Evolutionary conservation across 257 asterid species (phyloP), one percentile per base, ranked within the genome.

Genomic region (Penstemon eatonii): DNA sequence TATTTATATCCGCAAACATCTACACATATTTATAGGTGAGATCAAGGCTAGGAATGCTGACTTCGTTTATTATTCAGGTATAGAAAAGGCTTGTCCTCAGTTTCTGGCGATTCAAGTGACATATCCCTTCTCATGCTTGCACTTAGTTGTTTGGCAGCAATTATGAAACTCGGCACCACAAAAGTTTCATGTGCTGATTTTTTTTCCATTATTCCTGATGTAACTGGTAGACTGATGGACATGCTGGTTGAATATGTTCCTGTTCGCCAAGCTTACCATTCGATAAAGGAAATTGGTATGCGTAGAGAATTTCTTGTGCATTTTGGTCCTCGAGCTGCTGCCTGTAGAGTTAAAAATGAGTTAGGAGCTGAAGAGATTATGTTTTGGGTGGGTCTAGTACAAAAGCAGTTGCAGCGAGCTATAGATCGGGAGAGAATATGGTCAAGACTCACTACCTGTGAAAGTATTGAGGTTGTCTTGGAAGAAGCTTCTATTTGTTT

Each of bases 371-470:
- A 94, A 49, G 97, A 94, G 83, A 86, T 87, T 72, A 63, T 81
- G 62, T 91, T 91, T 74, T 94, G 99, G 99, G 97, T 94, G 71
- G 80, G 78, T 75, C 85, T 94, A 66, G 81, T 89, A 70, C 96
- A 94, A 80, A 91, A 83, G 72, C 90, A 86, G 86, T 83, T 91
- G 70, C 96, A 78, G 76, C 83, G 77, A 83, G 96, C 99, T 77
- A 85, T 91, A 63, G 95, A 86, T 49, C 87, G 96, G 75, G 99
- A 94, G 89, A 87, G 91, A 83, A 94, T 94, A 78, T 94, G 99
- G 97, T 91, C 96, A 74, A 89, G 95, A 70, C 93, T 91, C 80
- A 91, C 99, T 25, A 89, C 97, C 56, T 77, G 80, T 63, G 99
- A 91, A 84, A 94, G 96, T 64, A 91, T 94, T 76, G 99, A 94